Evolutionary conservation across 1,284 basidiomycete genomes (phyloP), one percentile per base, ranked within the genome.

Genomic region (Ustilago hordei): DNA sequence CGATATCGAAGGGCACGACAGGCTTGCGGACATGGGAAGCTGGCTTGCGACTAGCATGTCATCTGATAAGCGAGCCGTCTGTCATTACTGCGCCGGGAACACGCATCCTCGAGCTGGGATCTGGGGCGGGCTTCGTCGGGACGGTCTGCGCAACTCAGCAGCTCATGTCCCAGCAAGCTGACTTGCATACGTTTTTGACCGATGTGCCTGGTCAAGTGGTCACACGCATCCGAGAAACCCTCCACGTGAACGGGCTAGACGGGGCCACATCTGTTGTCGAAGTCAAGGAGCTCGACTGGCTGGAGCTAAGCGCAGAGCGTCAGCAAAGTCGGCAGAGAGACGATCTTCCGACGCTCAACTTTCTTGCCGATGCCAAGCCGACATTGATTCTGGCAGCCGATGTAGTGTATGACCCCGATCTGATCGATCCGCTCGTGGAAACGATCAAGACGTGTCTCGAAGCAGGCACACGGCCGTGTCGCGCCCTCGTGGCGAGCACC

Each of bases 11-110:
- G 17, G 79, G 76, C 15, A 80, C 79, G 13, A 78, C 75, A 2
- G 78, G 78, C 3, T 52, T 80, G 8, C 60, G 60, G 36, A 78
- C 78, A 15, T 80, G 78, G 78, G 78, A 80, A 48, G 78, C 78
- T 15, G 69, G 72, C 9, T 50, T 80, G 39, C 60, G 67, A 12
- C 38, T 80, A 35, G 78, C 71, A 9, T 64, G 32, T 5, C 68
- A 80, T 56, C 54, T 80, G 38, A 38, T 73, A 36, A 60, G 48
- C 55, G 54, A 72, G 12, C 48, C 75, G 1, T 52, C 61, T 9
- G 32, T 70, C 8, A 56, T 74, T 54, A 62, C 59, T 8, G 23
- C 63, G 0, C 57, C 65, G 2, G 69, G 66, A 13, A 60, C 72
- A 8, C 62, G 79, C 23, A 59, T 80, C 7, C 31, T 80, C 38